Base-by-base conservation (phyloP, 2,329 filamentous ascomycete species). In the Aplosporella prunicola region DNA sequence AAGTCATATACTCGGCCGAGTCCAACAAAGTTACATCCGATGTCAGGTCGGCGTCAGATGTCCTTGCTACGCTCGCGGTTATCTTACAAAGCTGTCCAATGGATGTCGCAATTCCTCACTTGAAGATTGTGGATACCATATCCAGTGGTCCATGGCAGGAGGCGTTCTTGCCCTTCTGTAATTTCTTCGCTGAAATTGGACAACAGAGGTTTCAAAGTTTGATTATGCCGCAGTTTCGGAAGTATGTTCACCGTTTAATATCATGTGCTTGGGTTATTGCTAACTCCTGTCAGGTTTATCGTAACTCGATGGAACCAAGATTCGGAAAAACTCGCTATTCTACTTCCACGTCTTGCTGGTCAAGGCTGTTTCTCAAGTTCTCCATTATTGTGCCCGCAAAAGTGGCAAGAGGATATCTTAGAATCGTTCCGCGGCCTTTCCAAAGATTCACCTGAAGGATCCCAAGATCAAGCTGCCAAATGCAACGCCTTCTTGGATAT, bases 151-250 rank as follows among this genome's bases (percentile, higher is more conserved):
- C 71, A 1, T 71, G 88, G 50, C 74, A 80, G 51, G 62, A 62
- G 35, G 80, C 79, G 66, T 96, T 94, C 56, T 71, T 96, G 28
- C 72, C 78, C 0, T 94, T 96, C 58, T 95, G 86, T 59, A 80
- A 80, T 10, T 79, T 84, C 35, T 79, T 91, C 47, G 80, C 84
- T 0, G 74, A 85, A 37, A 67, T 93, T 23, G 79, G 87, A 30
- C 56, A 71, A 2, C 74, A 80, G 36, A 74, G 83, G 25, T 98
- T 96, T 53, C 74, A 78, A 37, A 79, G 76, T 45, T 66, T 95
- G n/a, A 71, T 93, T 20, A 68, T 88, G 6, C 80, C 77, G 24
- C 78, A 83, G 40, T 87, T 96, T 48, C 84, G 93, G 57, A 85
- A 76, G 74, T 84, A 62, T 32, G 46, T 40, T 5, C 7, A 30